These are phyloP conservation scores for Monosporascus sp. DNA, from an alignment of 2,329 filamentous ascomycete genomes.

Conservation along the genomic window DNA sequence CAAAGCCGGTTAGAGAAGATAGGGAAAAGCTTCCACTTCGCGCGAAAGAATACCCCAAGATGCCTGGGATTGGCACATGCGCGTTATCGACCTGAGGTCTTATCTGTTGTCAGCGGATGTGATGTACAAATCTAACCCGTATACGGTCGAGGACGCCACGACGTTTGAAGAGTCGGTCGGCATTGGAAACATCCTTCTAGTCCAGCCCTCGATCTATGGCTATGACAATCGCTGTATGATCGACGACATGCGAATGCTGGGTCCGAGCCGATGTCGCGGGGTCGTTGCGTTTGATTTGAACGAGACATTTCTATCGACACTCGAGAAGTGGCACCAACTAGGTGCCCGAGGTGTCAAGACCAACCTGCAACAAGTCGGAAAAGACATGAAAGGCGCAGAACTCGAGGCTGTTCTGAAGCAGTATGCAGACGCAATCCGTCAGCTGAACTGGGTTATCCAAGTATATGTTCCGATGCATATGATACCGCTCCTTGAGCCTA, in stretches of 20 bases:
- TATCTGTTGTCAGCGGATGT: conserved; percentile 46
- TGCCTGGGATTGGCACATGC: conserved; percentile 61
- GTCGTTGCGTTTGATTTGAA: conserved; percentile 53
- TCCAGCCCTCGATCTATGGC: conserved; percentile 59
- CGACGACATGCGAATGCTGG: conserved; percentile 45
- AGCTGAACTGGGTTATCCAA: conserved; percentile 53
- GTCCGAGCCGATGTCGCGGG: conserved; percentile 44
- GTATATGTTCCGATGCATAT: conserved; percentile 51
- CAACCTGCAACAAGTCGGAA: conserved; percentile 51
- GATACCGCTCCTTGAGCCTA: conserved; percentile 40
- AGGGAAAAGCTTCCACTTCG: neutral
- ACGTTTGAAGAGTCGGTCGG: conserved; percentile 46
- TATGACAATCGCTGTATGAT: conserved; percentile 56
- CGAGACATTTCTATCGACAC: conserved; percentile 28
- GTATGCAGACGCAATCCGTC: conserved; percentile 46
- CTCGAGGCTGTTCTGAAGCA: conserved; percentile 36
- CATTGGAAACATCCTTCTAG: conserved; percentile 52
- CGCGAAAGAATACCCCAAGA: conserved; percentile 28
- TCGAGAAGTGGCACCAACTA: conserved; percentile 49
- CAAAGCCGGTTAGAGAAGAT: neutral
- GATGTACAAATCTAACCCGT: conserved; percentile 44
- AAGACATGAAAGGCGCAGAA: conserved; percentile 32
- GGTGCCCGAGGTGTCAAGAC: conserved; percentile 56
- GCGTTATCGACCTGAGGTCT: conserved; percentile 48
- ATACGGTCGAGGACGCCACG: conserved; percentile 46